Evolutionary conservation across 208 protist species (phyloP), one percentile per base, ranked within the genome.

Genomic region (Porcisia deanei): DNA sequence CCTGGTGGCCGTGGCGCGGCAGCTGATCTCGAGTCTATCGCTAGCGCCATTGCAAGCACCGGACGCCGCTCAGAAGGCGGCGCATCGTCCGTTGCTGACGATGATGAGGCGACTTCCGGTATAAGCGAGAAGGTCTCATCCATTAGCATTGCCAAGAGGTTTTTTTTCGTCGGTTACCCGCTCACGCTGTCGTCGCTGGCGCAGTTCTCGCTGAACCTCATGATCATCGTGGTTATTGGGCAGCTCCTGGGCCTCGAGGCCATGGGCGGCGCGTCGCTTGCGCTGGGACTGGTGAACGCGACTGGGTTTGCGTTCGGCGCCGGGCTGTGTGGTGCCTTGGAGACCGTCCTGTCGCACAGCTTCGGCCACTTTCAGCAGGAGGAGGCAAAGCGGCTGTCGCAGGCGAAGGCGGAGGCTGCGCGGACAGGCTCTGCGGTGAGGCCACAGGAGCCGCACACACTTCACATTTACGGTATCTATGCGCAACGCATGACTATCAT

Each of bases 261-360:
- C 47, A 82, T 96, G 60, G 92, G 90, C 68, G 92, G 89, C 52
- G 86, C 86, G 1, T 85, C 92, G 5, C 75, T 96, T 39, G 92
- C 92, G 2, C 70, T 93, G 58, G 91, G 92, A 1, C 77, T 96
- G 39, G 77, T 96, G 41, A 96, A 96, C 66, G 92, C 92, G 34
- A 96, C 92, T 43, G 92, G 89, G 22, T 96, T 95, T 70, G 92
- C 92, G 18, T 94, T 96, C 78, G 87, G 89, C 55, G 91, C 92
- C 2, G 92, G 92, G 12, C 85, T 93, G 37, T 96, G 89, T 70
- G 92, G 92, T 9, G 92, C 92, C 18, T 77, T 96, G 10, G 90
- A 96, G 82, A 96, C 92, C 8, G 88, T 95, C 20, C 85, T 96
- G 18, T 94, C 92, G 22, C 92, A 96, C 78, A 86, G 82, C 59